phyloP scores from a whole-genome alignment of 139 green algal genomes.

The Chlorella sp. region DNA sequence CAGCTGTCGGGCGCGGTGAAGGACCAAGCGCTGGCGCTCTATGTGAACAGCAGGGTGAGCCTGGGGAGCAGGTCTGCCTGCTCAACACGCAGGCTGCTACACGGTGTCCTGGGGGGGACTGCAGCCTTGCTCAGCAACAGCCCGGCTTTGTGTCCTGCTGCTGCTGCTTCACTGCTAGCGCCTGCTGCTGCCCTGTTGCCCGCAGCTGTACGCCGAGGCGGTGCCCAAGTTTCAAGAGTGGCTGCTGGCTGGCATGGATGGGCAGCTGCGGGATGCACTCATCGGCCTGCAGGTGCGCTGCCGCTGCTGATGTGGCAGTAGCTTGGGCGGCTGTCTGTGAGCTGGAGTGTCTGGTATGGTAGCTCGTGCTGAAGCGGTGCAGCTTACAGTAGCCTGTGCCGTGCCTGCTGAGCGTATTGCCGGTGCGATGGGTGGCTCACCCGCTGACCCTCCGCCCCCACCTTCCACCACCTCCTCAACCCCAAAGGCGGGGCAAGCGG shows the following conservation, averaged over 20 bases:
- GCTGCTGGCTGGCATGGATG: slow-evolving; percentile 36
- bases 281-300: neutral
- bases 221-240: slow-evolving; percentile 31
- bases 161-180: neutral
- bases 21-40: slow-evolving; percentile 56
- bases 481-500: neutral
- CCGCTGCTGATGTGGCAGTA: neutral
- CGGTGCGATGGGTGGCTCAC: no score
- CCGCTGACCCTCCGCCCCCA: neutral
- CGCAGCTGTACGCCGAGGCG: slow-evolving; percentile 47
- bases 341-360: neutral
- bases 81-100: no score
- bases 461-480: neutral
- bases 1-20: slow-evolving; percentile 17
- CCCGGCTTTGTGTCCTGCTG: neutral
- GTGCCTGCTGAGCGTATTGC: no score
- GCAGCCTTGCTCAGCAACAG: no score
- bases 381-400: no score
- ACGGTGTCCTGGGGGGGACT: no score
- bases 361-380: neutral
- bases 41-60: slow-evolving; percentile 48
- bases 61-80: neutral
- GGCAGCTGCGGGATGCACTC: slow-evolving; percentile 27
- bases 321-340: no score
- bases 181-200: neutral